Conservation (phyloP, 1,139 yeast species). For the Tardiomyces depauwii region DNA sequence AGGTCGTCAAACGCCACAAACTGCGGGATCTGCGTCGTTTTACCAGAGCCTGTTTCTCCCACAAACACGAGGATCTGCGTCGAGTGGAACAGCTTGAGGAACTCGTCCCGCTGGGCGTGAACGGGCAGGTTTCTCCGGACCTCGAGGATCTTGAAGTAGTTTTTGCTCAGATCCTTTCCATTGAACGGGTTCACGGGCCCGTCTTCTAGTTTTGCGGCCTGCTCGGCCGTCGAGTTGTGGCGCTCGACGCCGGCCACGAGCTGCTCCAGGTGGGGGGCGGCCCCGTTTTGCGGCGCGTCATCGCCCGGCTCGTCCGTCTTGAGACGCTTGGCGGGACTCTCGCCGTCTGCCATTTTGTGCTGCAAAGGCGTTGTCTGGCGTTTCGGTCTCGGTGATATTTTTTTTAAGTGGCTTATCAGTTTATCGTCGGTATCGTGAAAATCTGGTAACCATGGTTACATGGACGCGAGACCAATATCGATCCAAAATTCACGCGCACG, state of each 20-base stretch:
- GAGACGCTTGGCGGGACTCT: neutral
- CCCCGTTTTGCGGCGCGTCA: neutral
- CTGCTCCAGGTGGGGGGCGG: slow-evolving; percentile 1
- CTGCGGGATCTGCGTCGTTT: slow-evolving; percentile 94
- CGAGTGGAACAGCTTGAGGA: slow-evolving; percentile 66
- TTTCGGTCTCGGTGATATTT: neutral
- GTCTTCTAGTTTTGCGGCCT: slow-evolving; percentile 55
- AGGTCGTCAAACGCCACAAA: slow-evolving; percentile 89
- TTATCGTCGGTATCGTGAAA: neutral
- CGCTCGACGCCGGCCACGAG: slow-evolving; percentile 42
- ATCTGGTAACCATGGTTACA: neutral
- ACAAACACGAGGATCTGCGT: slow-evolving; percentile 96
- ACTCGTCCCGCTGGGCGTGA: slow-evolving; percentile 85
- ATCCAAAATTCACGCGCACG: no score
- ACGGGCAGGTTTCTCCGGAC: slow-evolving; percentile 84
- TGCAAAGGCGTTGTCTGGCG: neutral
- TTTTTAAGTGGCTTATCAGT: neutral
- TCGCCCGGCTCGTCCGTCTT: neutral
- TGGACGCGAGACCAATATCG: neutral
- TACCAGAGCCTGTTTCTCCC: slow-evolving; percentile 98
- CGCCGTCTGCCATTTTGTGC: slow-evolving; percentile 1
- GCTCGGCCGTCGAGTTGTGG: slow-evolving; percentile 62
- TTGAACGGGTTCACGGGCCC: slow-evolving; percentile 70
- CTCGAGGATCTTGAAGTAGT: slow-evolving; percentile 67
- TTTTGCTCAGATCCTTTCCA: slow-evolving; percentile 45